phyloP scores from a whole-genome alignment of 768 basidiomycete genomes.

The Hydnomerulius pinastri region DNA sequence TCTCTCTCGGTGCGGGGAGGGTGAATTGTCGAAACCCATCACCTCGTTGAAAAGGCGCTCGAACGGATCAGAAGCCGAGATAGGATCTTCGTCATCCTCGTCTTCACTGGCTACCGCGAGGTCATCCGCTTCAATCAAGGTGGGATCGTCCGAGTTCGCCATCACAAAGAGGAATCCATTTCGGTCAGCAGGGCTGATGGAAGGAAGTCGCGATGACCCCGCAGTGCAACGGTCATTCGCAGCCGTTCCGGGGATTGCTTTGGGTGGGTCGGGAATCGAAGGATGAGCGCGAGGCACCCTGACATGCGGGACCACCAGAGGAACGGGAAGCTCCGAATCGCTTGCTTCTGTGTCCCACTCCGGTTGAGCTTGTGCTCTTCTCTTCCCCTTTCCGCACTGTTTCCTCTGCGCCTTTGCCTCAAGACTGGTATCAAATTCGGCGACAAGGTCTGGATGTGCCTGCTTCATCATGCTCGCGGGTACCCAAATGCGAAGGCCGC shows the following conservation, averaged over 20 bases:
- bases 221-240: too few relatives aligned
- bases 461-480: slow-evolving; percentile 43
- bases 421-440: slow-evolving; percentile 32
- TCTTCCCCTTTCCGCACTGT: slow-evolving; percentile 10
- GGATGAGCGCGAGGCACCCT: slow-evolving; percentile 8
- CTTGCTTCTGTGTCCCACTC: slow-evolving; percentile 5
- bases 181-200: too few relatives aligned
- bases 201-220: too few relatives aligned
- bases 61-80: not conserved
- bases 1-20: not conserved
- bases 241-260: not conserved
- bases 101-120: not conserved
- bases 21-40: not conserved
- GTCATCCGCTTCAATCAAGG: not conserved
- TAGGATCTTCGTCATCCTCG: not conserved
- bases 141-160: slow-evolving; percentile 24
- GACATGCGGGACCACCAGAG: not conserved
- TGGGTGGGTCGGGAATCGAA: not conserved
- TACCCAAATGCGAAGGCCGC: slow-evolving; percentile 41
- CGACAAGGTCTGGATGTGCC: slow-evolving; percentile 41
- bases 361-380: not conserved
- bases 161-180: slow-evolving; percentile 29
- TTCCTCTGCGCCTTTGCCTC: slow-evolving; percentile 32
- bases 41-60: not conserved
- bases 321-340: not conserved